These are phyloP conservation scores for Candida loeiensis DNA, from an alignment of 805 yeast genomes.

Conservation along the genomic window DNA sequence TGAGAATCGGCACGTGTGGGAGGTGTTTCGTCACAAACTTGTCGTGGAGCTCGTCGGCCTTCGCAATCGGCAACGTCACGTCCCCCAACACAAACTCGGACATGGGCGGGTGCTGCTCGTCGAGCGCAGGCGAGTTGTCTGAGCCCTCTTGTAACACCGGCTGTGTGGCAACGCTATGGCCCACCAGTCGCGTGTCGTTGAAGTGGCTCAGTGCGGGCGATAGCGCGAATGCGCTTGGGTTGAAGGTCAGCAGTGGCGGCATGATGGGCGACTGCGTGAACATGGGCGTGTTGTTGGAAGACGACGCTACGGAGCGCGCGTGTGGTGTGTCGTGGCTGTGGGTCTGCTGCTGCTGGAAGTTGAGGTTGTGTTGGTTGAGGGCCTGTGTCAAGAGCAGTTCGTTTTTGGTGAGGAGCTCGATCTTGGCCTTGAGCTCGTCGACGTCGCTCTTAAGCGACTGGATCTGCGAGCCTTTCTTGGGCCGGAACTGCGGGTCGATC, in stretches of 20 bases:
- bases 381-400: slow-evolving; percentile 68
- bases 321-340: slow-evolving; percentile 6
- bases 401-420: slow-evolving; percentile 59
- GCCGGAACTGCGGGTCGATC: slow-evolving; percentile 87
- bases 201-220: slow-evolving; percentile 9
- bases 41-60: slow-evolving; percentile 71
- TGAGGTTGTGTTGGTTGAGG: slow-evolving; percentile 42
- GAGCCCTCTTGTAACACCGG: slow-evolving; percentile 22
- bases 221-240: slow-evolving; percentile 4
- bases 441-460: slow-evolving; percentile 82
- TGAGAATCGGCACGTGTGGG: slow-evolving; percentile 77
- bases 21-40: slow-evolving; percentile 63
- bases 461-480: slow-evolving; percentile 87
- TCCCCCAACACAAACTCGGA: slow-evolving; percentile 75
- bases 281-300: slow-evolving; percentile 7
- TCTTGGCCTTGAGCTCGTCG: slow-evolving; percentile 70
- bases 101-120: slow-evolving; percentile 24
- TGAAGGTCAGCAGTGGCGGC: slow-evolving; percentile 2
- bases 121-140: slow-evolving; percentile 29
- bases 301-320: slow-evolving; percentile 4
- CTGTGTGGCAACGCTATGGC: slow-evolving; percentile 4
- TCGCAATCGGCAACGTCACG: slow-evolving; percentile 59
- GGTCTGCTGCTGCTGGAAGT: slow-evolving; percentile 21
- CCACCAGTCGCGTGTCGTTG: slow-evolving; percentile 14
- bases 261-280: slow-evolving; percentile 5